These are phyloP conservation scores for Daldinia grandis DNA, from an alignment of 495 filamentous ascomycete genomes.

Conservation along the genomic window DNA sequence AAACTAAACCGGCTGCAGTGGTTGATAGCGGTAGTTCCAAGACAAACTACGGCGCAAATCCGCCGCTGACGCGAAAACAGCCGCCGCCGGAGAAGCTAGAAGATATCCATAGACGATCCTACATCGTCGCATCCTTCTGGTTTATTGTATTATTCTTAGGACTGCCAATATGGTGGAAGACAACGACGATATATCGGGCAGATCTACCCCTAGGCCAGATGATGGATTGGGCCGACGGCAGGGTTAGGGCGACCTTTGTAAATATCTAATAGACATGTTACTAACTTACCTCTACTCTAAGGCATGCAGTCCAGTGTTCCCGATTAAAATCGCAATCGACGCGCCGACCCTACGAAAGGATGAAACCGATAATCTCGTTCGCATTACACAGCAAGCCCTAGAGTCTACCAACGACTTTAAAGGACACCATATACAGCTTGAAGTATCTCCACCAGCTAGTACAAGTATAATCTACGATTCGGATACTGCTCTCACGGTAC, in stretches of 20 bases:
- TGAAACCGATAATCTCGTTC: constrained; percentile 80
- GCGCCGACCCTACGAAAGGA: constrained; percentile 69
- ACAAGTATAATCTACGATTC: constrained; percentile 38
- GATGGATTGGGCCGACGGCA: constrained; percentile 92
- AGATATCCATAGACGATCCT: constrained; percentile 70
- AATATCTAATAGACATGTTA: neutral
- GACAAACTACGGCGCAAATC: neutral
- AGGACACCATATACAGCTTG: constrained; percentile 84
- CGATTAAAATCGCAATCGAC: constrained; percentile 81
- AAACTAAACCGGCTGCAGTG: constrained; percentile 3
- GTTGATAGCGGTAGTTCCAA: neutral
- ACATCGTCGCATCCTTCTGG: constrained; percentile 92
- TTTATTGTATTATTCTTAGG: constrained; percentile 82
- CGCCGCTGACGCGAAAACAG: constrained; percentile 46
- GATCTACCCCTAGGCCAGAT: constrained; percentile 84
- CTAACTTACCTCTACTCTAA: constrained; percentile 46
- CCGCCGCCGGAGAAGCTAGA: constrained; percentile 81
- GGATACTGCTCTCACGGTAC: constrained; percentile 68
- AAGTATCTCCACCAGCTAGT: constrained; percentile 60
- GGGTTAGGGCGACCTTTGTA: constrained; percentile 60
- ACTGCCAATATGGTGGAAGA: constrained; percentile 94
- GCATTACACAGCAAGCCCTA: constrained; percentile 85
- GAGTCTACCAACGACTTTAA: constrained; percentile 93
- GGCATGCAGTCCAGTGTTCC: constrained; percentile 89
- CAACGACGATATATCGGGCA: constrained; percentile 93